phyloP scores from a whole-genome alignment of 176 grass and related monocot genomes.

The Tuctoria greenei region DNA sequence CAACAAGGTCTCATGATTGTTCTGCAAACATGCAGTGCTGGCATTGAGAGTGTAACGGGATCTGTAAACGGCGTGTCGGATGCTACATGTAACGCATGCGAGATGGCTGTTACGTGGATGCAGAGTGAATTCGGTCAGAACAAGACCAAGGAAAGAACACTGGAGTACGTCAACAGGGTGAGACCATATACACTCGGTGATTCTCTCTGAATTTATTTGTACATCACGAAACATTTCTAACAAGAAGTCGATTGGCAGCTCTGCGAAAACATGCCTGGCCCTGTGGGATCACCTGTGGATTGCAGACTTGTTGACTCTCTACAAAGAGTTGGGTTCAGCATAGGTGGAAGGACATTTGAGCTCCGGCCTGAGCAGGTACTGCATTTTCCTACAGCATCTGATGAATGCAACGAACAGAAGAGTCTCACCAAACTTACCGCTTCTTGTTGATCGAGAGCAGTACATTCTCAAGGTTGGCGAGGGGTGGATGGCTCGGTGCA shows the following conservation, averaged over 20 bases:
- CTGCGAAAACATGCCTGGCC: constrained; percentile 53
- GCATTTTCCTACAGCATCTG: neutral
- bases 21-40: constrained; percentile 38
- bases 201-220: neutral
- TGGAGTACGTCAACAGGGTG: constrained; percentile 69
- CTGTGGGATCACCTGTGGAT: constrained; percentile 58
- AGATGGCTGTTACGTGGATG: constrained; percentile 86
- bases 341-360: constrained; percentile 62
- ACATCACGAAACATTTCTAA: constrained; percentile 17
- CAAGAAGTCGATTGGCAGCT: constrained; percentile 39
- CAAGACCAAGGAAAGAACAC: constrained; percentile 51
- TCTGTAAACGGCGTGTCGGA: constrained; percentile 38
- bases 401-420: neutral
- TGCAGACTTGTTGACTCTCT: constrained; percentile 42
- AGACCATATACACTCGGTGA: neutral
- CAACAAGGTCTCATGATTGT: neutral
- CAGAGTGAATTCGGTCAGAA: constrained; percentile 69
- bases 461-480: constrained; percentile 67
- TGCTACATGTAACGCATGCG: constrained; percentile 59
- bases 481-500: constrained; percentile 50
- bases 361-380: constrained; percentile 58
- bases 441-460: constrained; percentile 28
- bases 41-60: constrained; percentile 49
- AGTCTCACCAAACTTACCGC: neutral
- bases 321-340: constrained; percentile 48